These are phyloP conservation scores for Trichoderma aggressivum DNA, from an alignment of 2,329 filamentous ascomycete species.

Conservation along the genomic window DNA sequence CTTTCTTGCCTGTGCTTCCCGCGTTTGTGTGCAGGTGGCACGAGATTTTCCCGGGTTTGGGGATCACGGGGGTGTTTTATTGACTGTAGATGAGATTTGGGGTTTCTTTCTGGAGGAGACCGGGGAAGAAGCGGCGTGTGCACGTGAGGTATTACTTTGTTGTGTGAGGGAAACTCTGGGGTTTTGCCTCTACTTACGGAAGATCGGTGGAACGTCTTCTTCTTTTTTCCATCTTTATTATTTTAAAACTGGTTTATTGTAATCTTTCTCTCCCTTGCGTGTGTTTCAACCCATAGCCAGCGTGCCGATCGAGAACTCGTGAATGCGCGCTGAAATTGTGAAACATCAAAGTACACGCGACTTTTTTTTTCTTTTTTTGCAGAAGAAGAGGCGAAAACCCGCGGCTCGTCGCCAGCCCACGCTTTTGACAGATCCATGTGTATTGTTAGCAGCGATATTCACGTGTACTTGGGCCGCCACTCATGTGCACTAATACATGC, in stretches of 20 bases:
- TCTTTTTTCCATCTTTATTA: not conserved
- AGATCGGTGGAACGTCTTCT: not conserved
- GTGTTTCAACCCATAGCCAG: not conserved
- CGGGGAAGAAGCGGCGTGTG: not conserved
- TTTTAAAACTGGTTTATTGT: not conserved
- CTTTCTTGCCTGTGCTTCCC: not conserved
- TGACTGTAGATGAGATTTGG: not conserved
- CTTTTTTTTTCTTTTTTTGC: no score
- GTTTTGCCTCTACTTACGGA: not conserved
- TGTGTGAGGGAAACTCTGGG: not conserved
- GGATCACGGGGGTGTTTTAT: not conserved
- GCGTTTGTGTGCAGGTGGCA: not conserved
- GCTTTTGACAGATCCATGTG: not conserved
- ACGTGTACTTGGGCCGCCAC: not conserved
- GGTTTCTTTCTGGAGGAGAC: not conserved
- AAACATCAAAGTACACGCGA: not conserved
- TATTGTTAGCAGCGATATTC: not conserved
- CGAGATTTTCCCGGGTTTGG: constrained; percentile 9
- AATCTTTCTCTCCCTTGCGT: not conserved
- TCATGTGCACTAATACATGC: not conserved
- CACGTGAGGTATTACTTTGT: constrained; percentile 11
- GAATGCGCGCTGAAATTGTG: not conserved
- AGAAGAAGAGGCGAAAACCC: not conserved
- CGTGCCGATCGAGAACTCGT: not conserved
- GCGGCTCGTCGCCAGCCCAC: not conserved